Evolutionary conservation across 345 rosid genomes (phyloP).

Genomic region (Eucalyptus microcorys): DNA sequence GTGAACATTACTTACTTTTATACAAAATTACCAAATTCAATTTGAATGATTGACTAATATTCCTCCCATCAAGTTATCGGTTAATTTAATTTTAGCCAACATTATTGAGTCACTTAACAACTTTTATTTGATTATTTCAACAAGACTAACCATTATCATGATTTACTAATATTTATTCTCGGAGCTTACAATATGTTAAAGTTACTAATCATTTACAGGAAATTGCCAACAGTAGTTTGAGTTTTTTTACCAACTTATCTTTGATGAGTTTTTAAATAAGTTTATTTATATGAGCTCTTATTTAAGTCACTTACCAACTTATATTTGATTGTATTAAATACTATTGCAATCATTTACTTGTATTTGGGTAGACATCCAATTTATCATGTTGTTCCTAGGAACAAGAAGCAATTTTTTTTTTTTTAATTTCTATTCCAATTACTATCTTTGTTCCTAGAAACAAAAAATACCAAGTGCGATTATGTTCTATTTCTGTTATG

Average conservation of each 20-base stretch:
- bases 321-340: background rate
- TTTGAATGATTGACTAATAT: background rate
- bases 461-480: too few relatives aligned
- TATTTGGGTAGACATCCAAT: background rate
- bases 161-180: background rate
- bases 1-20: background rate
- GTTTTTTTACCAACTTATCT: background rate
- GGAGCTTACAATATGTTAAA: background rate
- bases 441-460: too few relatives aligned
- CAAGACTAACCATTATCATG: background rate
- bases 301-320: background rate
- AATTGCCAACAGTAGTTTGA: background rate
- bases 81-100: background rate
- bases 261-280: background rate
- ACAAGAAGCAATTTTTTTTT: too few relatives aligned
- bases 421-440: too few relatives aligned
- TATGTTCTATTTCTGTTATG: too few relatives aligned
- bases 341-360: background rate
- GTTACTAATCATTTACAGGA: background rate
- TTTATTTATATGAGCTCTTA: background rate
- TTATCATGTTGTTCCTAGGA: too few relatives aligned
- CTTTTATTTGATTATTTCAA: background rate
- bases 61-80: background rate
- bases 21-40: background rate
- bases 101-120: background rate